These are phyloP conservation scores for Plectosphaerella cucumerina DNA, from an alignment of 2,329 filamentous ascomycete genomes.

Conservation along the genomic window DNA sequence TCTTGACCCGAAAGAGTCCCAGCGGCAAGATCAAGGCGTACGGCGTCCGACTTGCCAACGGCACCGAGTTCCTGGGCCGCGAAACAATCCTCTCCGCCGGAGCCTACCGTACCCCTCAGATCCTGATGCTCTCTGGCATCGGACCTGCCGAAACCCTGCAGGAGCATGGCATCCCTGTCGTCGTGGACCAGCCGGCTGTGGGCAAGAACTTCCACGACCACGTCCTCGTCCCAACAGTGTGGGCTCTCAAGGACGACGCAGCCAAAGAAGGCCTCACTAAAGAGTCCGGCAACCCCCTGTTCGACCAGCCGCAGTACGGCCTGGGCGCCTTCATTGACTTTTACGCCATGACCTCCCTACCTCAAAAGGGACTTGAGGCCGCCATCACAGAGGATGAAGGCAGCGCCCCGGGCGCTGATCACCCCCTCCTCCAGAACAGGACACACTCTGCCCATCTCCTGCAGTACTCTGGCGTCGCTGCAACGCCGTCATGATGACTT, in stretches of 20 bases:
- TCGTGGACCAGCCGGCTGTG: background rate
- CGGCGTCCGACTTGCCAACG: constrained; percentile 20
- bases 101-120: constrained; percentile 2
- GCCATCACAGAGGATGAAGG: constrained; percentile 30
- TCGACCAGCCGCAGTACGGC: constrained; percentile 28
- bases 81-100: constrained; percentile 15
- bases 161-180: background rate
- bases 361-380: constrained; percentile 19
- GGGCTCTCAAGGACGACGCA: constrained; percentile 20
- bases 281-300: constrained; percentile 28
- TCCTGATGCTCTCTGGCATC: constrained; percentile 5
- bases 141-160: background rate
- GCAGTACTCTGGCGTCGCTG: constrained; percentile 13
- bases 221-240: constrained; percentile 21
- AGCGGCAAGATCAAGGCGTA: constrained; percentile 8
- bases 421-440: constrained; percentile 26
- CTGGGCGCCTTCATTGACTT: constrained; percentile 33
- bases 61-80: constrained; percentile 20
- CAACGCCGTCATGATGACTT: constrained; percentile 9
- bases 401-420: constrained; percentile 20
- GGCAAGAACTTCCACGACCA: constrained; percentile 10
- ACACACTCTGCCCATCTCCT: constrained; percentile 15
- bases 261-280: constrained; percentile 25
- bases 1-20: constrained; percentile 6
- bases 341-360: constrained; percentile 14